Base-by-base conservation (phyloP, 2,329 filamentous ascomycete genomes). In the Aspergillus ustus region DNA sequence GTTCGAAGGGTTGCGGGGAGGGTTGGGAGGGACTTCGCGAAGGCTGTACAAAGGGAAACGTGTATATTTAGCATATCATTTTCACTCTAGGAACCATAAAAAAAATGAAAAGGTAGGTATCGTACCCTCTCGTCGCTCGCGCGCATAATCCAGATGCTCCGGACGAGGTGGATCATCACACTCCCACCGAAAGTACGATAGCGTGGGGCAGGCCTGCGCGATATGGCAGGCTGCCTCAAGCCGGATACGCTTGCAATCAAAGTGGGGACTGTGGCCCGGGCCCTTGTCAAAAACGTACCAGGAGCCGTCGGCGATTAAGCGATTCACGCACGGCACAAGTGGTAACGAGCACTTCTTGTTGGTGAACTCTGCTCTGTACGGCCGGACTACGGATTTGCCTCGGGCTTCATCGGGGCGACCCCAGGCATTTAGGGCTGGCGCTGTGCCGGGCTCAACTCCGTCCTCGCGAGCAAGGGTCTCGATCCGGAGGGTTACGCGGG, bases 341-440 rank as follows among this genome's bases (percentile, higher is more conserved):
- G 52, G 49, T 7, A 53, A 37, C 6, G 37, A 45, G 2, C 28
- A 43, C 2, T 7, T 15, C 1, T 9, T 13, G 13, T 48, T 20
- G 3, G 49, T n/a, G 11, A 67, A 66, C 7, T 9, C 44, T 19
- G 59, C 65, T 19, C 63, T 50, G 15, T 66, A 67, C 11, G 60
- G 61, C 22, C 56, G 54, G 2, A 62, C 53, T 15, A 53, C 17
- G 44, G 31, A 56, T 13, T 29, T 5, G 7, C 40, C 34, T n/a
- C 51, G 19, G 4, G 20, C 45, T 15, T 15, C 9, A 34, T n/a
- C 31, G 13, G 19, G 19, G 3, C n/a, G 28, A 15, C 25, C 34
- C 34, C 45, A 25, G 45, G 19, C 4, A 25, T 17, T 19, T 9
- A 25, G 25, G 17, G 19, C 29, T 17, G 5, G 2, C 7, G 22